Base-by-base conservation (phyloP, 2,329 filamentous ascomycete genomes). In the Pseudocercospora macadamiae region DNA sequence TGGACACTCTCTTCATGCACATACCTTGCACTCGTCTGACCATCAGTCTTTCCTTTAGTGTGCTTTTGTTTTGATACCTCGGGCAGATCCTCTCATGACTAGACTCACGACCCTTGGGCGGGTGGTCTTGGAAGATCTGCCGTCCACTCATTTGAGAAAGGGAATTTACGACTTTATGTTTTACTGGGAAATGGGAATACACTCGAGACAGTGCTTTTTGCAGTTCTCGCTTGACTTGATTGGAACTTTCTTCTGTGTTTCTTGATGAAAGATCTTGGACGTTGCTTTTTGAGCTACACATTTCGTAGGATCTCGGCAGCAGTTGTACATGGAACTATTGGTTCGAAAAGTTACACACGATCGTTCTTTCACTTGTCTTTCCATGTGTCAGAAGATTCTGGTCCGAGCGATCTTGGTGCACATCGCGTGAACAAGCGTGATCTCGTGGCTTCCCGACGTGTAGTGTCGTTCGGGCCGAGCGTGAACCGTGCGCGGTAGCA, bases 111-210 rank as follows among this genome's bases (percentile, higher is more conserved):
- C 60, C 47, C 54, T 53, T 44, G 32, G 32, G 36, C 34, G 30
- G 55, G 54, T 54, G 57, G 53, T 47, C 53, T 47, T 51, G 30
- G 37, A 55, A 62, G 63, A 63, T 59, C 65, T 69, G 68, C 68
- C 66, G 67, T 69, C 64, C 68, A 59, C 65, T 70, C 68, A 32
- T 68, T 69, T 59, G 47, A 62, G 51, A 57, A 64, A 56, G 45
- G 48, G 28, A 48, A 54, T 61, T 63, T 55, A 62, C 54, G 60
- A 60, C n/a, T 52, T 59, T 39, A 61, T 56, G 59, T 52, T 56
- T 59, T 18, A 18, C 23, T 26, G 4, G 19, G 30, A 52, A 37
- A 18, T 19, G 36, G 51, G 51, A 10, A 36, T 25, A 34, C n/a
- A 51, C 16, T 26, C 42, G 42, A 21, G 47, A 49, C 47, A 32